Evolutionary conservation across 257 asterid genomes (phyloP), one percentile per base, ranked within the genome.

Genomic region (Plectranthus barbatus): DNA sequence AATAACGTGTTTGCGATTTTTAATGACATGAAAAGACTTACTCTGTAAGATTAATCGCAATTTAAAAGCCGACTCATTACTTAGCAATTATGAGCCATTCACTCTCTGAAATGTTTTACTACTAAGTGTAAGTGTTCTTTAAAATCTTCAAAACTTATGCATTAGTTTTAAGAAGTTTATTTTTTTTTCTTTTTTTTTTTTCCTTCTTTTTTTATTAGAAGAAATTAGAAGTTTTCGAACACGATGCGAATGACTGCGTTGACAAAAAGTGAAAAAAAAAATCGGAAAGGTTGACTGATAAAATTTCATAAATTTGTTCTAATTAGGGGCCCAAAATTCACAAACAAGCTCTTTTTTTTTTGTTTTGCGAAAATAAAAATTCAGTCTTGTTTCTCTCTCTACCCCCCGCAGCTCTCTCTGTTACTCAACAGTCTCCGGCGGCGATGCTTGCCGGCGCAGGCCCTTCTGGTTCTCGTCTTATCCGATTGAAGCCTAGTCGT

Each of bases 401-500:
- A 34, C 36, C 54, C 15, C 44, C 21, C 57, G 4, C 33, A 31
- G 7, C 17, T 21, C 46, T 47, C 71, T 48, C 70, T 31, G n/a
- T 23, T 11, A 34, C 59, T 29, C 66, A 51, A 65, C 67, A 48
- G 65, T 40, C 60, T 24, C 74, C 73, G 73, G 76, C 76, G 76
- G 71, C 74, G 62, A 65, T 69, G 71, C 75, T 64, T 2, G 75
- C 74, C 69, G 74, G 76, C 61, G 1, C 68, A 9, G 34, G 44
- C 13, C 54, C 69, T 48, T 41, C 23, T 11, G 19, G 13, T 6
- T 6, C 4, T 13, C 21, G 46, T 46, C 13, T 24, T 67, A 21
- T 57, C 56, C 34, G 70, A 39, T 52, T 33, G 61, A 57, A 45
- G 36, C 34, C 63, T 17, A 34, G 13, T 26, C 1, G 3, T 54